A percentile compares a stretch with the other conserved stretches of the same genome.
Evolutionary conservation across 495 filamentous ascomycete genomes (phyloP).

Genomic region (Neurospora hispaniola): DNA sequence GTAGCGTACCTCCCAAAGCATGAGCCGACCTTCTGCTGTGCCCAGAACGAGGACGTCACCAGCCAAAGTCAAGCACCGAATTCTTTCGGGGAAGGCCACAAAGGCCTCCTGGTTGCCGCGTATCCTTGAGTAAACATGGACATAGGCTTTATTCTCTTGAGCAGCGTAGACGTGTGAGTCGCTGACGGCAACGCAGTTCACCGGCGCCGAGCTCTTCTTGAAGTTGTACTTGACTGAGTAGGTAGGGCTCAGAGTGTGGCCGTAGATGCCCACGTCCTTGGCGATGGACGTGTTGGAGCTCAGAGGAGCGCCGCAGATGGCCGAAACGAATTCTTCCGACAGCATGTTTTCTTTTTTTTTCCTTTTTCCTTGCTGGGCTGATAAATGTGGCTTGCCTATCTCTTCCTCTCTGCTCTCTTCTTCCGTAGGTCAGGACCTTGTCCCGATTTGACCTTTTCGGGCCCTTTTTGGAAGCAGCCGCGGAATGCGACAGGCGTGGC

Average conservation of each 20-base stretch:
- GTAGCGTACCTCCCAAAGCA: slow-evolving; percentile 77
- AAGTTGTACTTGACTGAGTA: slow-evolving; percentile 61
- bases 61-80: slow-evolving; percentile 55
- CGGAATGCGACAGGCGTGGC: background rate
- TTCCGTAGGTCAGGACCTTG: background rate
- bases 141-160: slow-evolving; percentile 78
- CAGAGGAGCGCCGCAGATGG: slow-evolving; percentile 54
- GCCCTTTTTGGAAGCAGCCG: slow-evolving; percentile 1
- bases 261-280: slow-evolving; percentile 74
- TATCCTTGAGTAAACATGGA: slow-evolving; percentile 80
- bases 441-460: background rate
- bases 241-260: slow-evolving; percentile 70
- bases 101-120: slow-evolving; percentile 78
- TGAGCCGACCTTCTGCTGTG: slow-evolving; percentile 75
- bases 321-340: slow-evolving; percentile 70
- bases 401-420: background rate
- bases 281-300: slow-evolving; percentile 52
- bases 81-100: slow-evolving; percentile 76
- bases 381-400: background rate
- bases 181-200: slow-evolving; percentile 71
- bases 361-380: background rate
- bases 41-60: slow-evolving; percentile 69
- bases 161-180: slow-evolving; percentile 81
- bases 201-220: slow-evolving; percentile 81
- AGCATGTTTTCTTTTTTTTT: slow-evolving; percentile 44